Conservation (phyloP, 805 yeast species). For the Yarrowia porcina region DNA sequence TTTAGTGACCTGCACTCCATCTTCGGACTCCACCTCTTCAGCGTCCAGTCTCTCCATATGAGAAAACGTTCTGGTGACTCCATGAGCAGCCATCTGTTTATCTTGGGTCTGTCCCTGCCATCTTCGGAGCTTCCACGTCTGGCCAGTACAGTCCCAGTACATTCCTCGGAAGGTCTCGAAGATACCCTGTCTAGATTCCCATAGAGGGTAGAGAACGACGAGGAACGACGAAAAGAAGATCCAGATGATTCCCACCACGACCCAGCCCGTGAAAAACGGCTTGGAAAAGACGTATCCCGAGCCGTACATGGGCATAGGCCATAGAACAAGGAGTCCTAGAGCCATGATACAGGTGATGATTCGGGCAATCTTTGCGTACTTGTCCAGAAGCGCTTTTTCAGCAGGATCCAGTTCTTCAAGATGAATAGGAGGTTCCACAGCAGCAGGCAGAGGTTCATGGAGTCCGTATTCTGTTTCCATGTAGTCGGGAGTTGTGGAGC, state of each 20-base stretch:
- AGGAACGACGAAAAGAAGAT: conserved; percentile 50
- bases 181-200: conserved; percentile 70
- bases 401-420: conserved; percentile 38
- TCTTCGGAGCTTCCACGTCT: conserved; percentile 61
- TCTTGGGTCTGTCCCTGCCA: conserved; percentile 54
- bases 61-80: background rate
- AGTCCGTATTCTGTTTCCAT: conserved; percentile 34
- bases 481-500: conserved; percentile 34
- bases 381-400: conserved; percentile 52
- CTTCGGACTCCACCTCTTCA: conserved; percentile 5
- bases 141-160: conserved; percentile 83
- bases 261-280: conserved; percentile 84
- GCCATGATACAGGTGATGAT: conserved; percentile 59
- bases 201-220: conserved; percentile 66
- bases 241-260: conserved; percentile 79
- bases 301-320: conserved; percentile 98
- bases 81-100: conserved; percentile 14
- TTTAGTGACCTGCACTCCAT: background rate
- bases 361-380: conserved; percentile 61
- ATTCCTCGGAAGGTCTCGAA: conserved; percentile 67
- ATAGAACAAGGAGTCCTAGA: conserved; percentile 61
- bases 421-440: conserved; percentile 38
- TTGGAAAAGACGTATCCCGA: conserved; percentile 69
- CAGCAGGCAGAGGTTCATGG: background rate
- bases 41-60: background rate